phyloP scores from a whole-genome alignment of 345 rosid genomes.

The Euclidium syriacum region DNA sequence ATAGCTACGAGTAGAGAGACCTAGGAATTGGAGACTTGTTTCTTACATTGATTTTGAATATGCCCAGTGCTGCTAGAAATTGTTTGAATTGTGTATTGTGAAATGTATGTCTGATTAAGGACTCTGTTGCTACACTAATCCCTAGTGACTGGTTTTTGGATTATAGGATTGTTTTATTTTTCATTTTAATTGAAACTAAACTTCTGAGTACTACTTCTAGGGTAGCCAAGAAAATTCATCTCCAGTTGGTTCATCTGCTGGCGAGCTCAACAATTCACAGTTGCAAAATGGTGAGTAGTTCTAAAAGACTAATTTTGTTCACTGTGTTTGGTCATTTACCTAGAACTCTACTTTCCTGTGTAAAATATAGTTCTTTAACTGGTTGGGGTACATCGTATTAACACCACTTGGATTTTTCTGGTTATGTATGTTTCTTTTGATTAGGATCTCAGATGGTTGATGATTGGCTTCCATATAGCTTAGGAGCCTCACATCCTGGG shows the following conservation, averaged over 20 bases:
- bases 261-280: slow-evolving; percentile 27
- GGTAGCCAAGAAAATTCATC: slow-evolving; percentile 32
- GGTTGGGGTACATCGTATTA: background rate
- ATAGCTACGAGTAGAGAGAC: background rate
- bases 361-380: background rate
- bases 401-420: background rate
- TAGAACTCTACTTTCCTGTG: too few relatives aligned
- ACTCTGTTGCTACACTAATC: background rate
- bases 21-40: background rate
- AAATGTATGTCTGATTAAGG: background rate
- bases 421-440: slow-evolving; percentile 16
- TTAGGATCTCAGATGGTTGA: slow-evolving; percentile 40
- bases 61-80: background rate
- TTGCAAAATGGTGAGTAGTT: slow-evolving; percentile 37
- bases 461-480: slow-evolving; percentile 16
- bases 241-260: slow-evolving; percentile 28
- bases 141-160: background rate
- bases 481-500: slow-evolving; percentile 24
- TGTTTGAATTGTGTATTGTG: background rate
- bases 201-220: slow-evolving; percentile 27
- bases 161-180: background rate
- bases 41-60: background rate
- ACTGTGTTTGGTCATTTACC: too few relatives aligned
- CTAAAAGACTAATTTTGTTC: background rate
- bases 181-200: slow-evolving; percentile 3